Conservation (phyloP, 2,329 filamentous ascomycete species). For the Cladorrhinum sp. region DNA sequence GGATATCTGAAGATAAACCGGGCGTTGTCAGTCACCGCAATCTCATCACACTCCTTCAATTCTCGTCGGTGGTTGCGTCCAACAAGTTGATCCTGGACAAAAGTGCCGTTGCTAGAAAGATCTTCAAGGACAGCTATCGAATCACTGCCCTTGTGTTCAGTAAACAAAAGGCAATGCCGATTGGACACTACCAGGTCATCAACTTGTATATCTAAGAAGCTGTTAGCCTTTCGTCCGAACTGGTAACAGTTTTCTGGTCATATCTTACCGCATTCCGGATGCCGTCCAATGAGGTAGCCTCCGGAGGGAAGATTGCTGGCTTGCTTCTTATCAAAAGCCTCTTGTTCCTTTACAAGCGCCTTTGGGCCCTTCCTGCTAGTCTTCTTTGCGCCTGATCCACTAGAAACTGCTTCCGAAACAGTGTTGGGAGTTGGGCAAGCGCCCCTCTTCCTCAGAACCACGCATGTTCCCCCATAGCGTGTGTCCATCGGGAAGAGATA, state of each 20-base stretch:
- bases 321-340: constrained; percentile 62
- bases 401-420: constrained; percentile 32
- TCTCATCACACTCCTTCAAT: constrained; percentile 84
- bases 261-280: constrained; percentile 84
- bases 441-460: constrained; percentile 71
- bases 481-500: constrained; percentile 82
- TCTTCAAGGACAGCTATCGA: constrained; percentile 80
- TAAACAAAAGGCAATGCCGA: constrained; percentile 60
- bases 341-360: constrained; percentile 53
- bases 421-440: constrained; percentile 62
- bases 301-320: constrained; percentile 62
- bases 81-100: constrained; percentile 86
- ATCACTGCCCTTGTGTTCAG: constrained; percentile 38
- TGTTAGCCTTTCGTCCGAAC: constrained; percentile 22
- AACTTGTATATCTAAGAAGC: constrained; percentile 64
- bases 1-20: constrained; percentile 93
- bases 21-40: constrained; percentile 79
- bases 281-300: constrained; percentile 87
- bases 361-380: constrained; percentile 42
- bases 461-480: constrained; percentile 61
- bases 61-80: constrained; percentile 90
- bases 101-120: constrained; percentile 93
- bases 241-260: not conserved
- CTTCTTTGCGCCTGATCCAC: constrained; percentile 35
- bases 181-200: constrained; percentile 83